Evolutionary conservation across 805 yeast species (phyloP), one percentile per base, ranked within the genome.

Genomic region (Metschnikowia orientalis): DNA sequence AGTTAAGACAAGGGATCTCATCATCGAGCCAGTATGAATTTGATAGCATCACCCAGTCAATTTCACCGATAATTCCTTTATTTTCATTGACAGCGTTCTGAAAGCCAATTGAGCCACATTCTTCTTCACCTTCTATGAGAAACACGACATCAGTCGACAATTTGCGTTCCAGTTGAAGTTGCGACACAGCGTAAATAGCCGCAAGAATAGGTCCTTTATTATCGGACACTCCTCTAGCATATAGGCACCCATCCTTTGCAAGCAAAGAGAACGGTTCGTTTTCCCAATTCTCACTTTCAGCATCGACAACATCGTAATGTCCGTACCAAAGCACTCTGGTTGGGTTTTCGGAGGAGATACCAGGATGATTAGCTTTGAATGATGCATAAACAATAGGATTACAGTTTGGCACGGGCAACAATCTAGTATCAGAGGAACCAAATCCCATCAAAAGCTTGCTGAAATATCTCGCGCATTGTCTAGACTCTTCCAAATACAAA

Each of bases 21-120:
- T 86, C 92, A 50, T 89, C 95, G 8, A 90, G 67, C 98, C 98
- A 92, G 51, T 88, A 87, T 3, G 95, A 86, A 52, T 92, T 90
- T 42, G 95, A 81, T 44, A 90, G 69, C 41, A 90, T 59, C 26
- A 90, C 78, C 94, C 95, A 89, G 60, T 90, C 97, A 36, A 92
- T 76, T 6, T 64, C 54, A 2, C 89, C 89, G 47, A 89, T 77
- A 4, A 73, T 39, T 2, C 56, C 56, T 35, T 68, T 64, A 48
- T 80, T 60, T 19, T 67, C 53, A 16, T 52, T 48, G n/a, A 90
- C 73, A 1, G 81, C 78, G 3, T 76, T 69, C 47, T 79, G 78
- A 53, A 90, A 87, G 0, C 97, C 96, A 47, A 73, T 73, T 0
- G 95, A 85, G 1, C 97, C 97, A 37, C 85, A 74, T 56, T 90